These are phyloP conservation scores for Alternaria postmessia DNA, from an alignment of 2,329 filamentous ascomycete genomes.

Conservation along the genomic window DNA sequence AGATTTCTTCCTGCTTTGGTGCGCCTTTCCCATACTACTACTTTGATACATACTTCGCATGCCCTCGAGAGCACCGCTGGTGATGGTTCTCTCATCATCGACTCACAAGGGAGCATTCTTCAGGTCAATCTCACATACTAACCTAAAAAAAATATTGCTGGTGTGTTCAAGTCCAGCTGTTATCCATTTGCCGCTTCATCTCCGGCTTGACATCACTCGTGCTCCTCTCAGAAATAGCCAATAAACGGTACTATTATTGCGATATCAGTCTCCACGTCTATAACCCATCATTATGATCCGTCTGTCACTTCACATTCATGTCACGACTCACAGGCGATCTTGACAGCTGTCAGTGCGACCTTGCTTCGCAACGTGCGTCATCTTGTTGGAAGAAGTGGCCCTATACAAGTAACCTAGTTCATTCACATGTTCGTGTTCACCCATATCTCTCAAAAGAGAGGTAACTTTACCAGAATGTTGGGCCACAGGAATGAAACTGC, in stretches of 20 bases:
- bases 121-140: neutral
- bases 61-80: neutral
- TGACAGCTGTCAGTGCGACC: conserved; percentile 19
- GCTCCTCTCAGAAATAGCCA: neutral
- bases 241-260: neutral
- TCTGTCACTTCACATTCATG: neutral
- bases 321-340: neutral
- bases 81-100: neutral
- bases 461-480: neutral
- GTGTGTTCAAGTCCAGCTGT: neutral
- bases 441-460: neutral
- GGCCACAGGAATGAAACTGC: neutral
- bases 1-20: neutral
- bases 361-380: neutral
- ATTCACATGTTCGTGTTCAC: conserved; percentile 7
- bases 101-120: neutral
- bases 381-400: neutral
- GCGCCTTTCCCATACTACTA: neutral
- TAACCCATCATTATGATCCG: neutral
- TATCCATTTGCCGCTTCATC: neutral
- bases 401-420: conserved; percentile 16
- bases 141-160: neutral
- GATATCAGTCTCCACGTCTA: neutral
- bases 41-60: neutral
- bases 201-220: neutral